phyloP scores from a whole-genome alignment of 2,329 filamentous ascomycete species.

The Trichothecium sympodiale region DNA sequence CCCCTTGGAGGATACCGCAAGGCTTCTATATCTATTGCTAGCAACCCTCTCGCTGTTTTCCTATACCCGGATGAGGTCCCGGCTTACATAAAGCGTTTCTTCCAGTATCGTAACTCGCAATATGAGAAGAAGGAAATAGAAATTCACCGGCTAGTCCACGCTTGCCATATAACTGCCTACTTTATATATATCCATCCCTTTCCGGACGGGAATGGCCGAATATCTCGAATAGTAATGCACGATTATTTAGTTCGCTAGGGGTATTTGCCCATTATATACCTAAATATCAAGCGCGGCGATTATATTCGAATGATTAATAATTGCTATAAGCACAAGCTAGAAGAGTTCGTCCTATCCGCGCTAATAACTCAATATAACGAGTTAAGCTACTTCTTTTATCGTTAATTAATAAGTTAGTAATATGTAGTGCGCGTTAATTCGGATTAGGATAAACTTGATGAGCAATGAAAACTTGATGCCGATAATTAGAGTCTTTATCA shows the following conservation, averaged over 20 bases:
- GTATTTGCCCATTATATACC: constrained; percentile 9
- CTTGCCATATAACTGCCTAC: constrained; percentile 10
- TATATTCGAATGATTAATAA: constrained; percentile 11
- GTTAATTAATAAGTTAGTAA: too few relatives aligned
- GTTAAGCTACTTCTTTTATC: too few relatives aligned
- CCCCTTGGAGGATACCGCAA: constrained; percentile 9
- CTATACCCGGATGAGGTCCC: constrained; percentile 11
- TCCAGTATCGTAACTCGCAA: constrained; percentile 8
- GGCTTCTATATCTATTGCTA: constrained; percentile 8
- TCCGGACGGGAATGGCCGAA: constrained; percentile 12
- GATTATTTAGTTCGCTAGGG: constrained; percentile 13
- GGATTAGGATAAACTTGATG: too few relatives aligned
- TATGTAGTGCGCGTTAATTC: too few relatives aligned
- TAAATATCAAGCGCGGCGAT: constrained; percentile 6
- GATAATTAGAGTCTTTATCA: too few relatives aligned
- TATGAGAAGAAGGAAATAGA: constrained; percentile 7
- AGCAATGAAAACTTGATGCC: too few relatives aligned
- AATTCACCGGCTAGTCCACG: constrained; percentile 11
- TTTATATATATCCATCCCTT: constrained; percentile 12
- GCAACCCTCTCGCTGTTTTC: constrained; percentile 10
- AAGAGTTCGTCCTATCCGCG: constrained; percentile 6
- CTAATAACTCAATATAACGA: constrained; percentile 6
- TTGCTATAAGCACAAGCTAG: constrained; percentile 8
- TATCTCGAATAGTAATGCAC: constrained; percentile 11
- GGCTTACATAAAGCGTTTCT: constrained; percentile 6